phyloP scores from a whole-genome alignment of 257 asterid genomes.

The Knoxia roxburghii region DNA sequence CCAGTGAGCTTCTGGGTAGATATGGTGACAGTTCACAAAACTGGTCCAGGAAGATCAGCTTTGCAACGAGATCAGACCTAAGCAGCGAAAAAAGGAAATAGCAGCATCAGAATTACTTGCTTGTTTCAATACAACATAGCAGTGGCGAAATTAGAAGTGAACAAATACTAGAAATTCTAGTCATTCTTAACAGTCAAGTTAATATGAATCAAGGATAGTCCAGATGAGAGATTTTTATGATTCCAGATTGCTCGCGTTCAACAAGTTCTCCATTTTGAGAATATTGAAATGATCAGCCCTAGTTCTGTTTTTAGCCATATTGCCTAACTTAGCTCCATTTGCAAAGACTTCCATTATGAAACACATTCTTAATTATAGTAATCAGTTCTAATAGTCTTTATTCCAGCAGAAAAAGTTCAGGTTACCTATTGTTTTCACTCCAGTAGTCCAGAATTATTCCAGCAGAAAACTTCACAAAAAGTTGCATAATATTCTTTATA shows the following conservation, averaged over 20 bases:
- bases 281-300: background rate
- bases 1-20: conserved; percentile 80
- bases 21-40: conserved; percentile 78
- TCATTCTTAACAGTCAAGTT: background rate
- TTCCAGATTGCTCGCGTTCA: background rate
- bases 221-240: background rate
- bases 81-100: conserved; percentile 12
- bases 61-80: conserved; percentile 76
- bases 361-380: background rate
- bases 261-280: background rate
- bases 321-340: background rate
- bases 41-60: conserved; percentile 91
- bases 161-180: too few species aligned
- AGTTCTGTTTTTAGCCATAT: too few species aligned
- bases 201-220: background rate
- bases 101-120: background rate
- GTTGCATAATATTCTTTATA: conserved; percentile 82
- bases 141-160: background rate
- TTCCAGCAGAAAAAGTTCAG: background rate
- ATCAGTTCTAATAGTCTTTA: too few species aligned
- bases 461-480: conserved; percentile 80
- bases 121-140: background rate
- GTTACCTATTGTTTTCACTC: conserved; percentile 75
- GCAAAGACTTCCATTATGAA: background rate
- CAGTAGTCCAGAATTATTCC: conserved; percentile 79